phyloP scores from a whole-genome alignment of 2,329 filamentous ascomycete genomes.

The Immersiporthe knoxdaviesiana region DNA sequence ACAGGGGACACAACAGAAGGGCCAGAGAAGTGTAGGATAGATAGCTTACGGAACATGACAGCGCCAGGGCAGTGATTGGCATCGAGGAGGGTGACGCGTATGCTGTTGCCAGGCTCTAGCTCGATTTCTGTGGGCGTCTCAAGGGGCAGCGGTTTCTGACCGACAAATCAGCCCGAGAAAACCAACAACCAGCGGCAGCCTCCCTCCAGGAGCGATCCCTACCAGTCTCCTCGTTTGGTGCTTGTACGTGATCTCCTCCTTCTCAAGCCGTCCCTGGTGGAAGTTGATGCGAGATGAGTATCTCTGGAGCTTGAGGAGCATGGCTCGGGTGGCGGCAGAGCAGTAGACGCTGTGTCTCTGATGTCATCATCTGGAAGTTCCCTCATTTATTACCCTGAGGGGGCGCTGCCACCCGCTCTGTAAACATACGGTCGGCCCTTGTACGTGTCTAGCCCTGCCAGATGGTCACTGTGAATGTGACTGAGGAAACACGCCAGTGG shows the following conservation, averaged over 20 bases:
- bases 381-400: too few species aligned
- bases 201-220: slow-evolving; percentile 26
- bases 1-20: background rate
- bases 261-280: slow-evolving; percentile 75
- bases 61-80: slow-evolving; percentile 91
- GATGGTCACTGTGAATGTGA: slow-evolving; percentile 90
- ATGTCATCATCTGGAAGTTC: background rate
- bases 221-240: slow-evolving; percentile 73
- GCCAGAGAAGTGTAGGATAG: too few species aligned
- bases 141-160: slow-evolving; percentile 81
- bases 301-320: slow-evolving; percentile 79
- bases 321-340: slow-evolving; percentile 78
- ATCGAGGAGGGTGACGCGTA: slow-evolving; percentile 84
- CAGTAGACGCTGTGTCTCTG: slow-evolving; percentile 70
- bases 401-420: fast-evolving
- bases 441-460: slow-evolving; percentile 73
- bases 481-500: slow-evolving; percentile 86
- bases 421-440: slow-evolving; percentile 19
- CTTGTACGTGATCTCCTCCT: slow-evolving; percentile 73
- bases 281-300: slow-evolving; percentile 82
- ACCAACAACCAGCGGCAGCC: background rate
- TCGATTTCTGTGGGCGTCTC: slow-evolving; percentile 80
- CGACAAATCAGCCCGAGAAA: slow-evolving; percentile 13
- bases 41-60: slow-evolving; percentile 76
- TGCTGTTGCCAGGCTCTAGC: slow-evolving; percentile 66